Percentiles rank a stretch among this genome's conserved stretches.
Evolutionary conservation across 805 yeast species (phyloP).

Genomic region (Clavispora asparagi): DNA sequence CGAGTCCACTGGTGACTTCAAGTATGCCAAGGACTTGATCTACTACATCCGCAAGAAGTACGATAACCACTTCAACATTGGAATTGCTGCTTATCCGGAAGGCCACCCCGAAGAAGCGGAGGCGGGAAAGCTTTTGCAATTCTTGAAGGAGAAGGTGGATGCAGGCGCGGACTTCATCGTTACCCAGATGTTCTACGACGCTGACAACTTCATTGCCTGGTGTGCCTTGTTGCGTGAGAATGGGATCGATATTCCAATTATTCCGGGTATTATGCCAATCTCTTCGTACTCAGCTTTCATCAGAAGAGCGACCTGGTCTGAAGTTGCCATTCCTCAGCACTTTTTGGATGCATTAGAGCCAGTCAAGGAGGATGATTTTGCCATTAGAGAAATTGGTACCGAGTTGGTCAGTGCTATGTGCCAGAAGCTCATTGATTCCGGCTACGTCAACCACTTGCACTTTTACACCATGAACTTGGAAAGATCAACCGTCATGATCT

Average conservation of each 20-base stretch:
- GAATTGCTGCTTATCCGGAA: conserved; percentile 97
- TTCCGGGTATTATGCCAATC: conserved; percentile 98
- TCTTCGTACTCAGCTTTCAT: conserved; percentile 90
- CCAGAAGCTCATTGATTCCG: conserved; percentile 59
- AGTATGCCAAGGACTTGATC: conserved; percentile 84
- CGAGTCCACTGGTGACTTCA: conserved; percentile 77
- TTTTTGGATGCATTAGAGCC: conserved; percentile 71
- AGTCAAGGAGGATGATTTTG: conserved; percentile 83
- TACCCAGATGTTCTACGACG: conserved; percentile 97
- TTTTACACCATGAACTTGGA: conserved; percentile 98
- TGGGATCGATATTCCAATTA: conserved; percentile 80
- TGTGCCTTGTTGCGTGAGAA: conserved; percentile 59
- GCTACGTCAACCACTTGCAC: conserved; percentile 79
- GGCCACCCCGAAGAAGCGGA: conserved; percentile 85
- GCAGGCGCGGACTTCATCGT: conserved; percentile 92
- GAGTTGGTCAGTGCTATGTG: conserved; percentile 83
- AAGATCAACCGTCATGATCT: conserved; percentile 80
- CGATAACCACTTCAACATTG: conserved; percentile 88
- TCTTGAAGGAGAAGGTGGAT: conserved; percentile 82
- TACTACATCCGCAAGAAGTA: conserved; percentile 66
- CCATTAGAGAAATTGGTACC: conserved; percentile 82
- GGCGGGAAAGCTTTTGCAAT: conserved; percentile 47
- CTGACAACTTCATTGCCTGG: conserved; percentile 80
- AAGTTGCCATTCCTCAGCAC: conserved; percentile 69
- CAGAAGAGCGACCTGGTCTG: conserved; percentile 94